Conservation (phyloP, 2,329 filamentous ascomycete genomes). For the Nemania bipapillata region DNA sequence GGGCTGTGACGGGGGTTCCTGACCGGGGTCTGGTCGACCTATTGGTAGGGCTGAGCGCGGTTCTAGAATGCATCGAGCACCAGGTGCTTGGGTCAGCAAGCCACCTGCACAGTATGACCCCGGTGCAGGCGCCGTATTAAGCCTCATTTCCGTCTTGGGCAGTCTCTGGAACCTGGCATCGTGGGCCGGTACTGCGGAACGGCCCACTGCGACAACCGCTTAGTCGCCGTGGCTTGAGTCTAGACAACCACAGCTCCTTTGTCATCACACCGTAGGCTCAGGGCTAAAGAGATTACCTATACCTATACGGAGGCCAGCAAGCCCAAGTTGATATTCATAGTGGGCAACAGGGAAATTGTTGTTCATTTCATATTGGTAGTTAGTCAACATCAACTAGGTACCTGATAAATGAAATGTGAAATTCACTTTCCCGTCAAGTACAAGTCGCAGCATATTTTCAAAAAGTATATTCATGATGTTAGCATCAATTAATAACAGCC, state of each 20-base stretch:
- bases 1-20: background rate
- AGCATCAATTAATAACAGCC: slow-evolving; percentile 18
- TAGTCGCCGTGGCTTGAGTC: background rate
- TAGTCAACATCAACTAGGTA: too few species aligned
- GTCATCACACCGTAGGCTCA: background rate
- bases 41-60: background rate
- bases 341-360: too few species aligned
- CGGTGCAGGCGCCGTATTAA: background rate
- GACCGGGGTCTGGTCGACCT: background rate
- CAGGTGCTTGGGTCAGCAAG: background rate
- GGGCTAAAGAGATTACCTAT: background rate
- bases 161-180: background rate
- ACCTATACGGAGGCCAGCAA: background rate
- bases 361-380: too few species aligned
- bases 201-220: background rate
- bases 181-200: background rate
- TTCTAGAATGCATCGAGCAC: background rate
- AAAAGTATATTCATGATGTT: slow-evolving; percentile 24
- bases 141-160: background rate
- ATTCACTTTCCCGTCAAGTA: background rate
- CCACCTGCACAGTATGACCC: background rate
- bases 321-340: too few species aligned
- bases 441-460: background rate
- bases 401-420: background rate
- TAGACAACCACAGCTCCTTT: background rate